Evolutionary conservation across 176 grass and related monocot species (phyloP).

Genomic region (Rhynchospora breviuscula): DNA sequence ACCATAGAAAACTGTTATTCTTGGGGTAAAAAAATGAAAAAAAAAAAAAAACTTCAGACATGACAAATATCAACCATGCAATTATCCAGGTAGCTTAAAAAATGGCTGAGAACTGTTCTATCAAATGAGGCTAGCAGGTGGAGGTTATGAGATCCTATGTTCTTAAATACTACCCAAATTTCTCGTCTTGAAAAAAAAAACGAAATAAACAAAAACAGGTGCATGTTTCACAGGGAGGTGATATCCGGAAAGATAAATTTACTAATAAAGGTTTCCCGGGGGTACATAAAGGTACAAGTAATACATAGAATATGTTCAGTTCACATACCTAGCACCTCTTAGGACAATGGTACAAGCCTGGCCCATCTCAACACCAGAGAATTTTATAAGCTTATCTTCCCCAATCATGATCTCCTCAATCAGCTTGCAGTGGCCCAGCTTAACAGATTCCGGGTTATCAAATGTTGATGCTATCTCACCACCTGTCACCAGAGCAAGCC

Average conservation of each 20-base stretch:
- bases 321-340: constrained; percentile 70
- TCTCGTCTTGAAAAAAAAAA: neutral
- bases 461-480: constrained; percentile 97
- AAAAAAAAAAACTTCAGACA: neutral
- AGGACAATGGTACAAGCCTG: constrained; percentile 96
- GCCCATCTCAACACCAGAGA: constrained; percentile 78
- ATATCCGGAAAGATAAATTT: too few species aligned
- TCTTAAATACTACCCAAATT: neutral
- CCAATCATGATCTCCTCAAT: constrained; percentile 99
- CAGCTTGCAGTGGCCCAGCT: constrained; percentile 87
- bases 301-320: neutral
- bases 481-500: constrained; percentile 79
- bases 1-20: neutral
- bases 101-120: neutral
- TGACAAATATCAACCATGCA: neutral
- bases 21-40: too few species aligned
- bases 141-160: neutral
- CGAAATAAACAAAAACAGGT: neutral
- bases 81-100: neutral
- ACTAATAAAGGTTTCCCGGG: too few species aligned
- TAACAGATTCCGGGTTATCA: constrained; percentile 90
- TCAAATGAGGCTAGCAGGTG: neutral
- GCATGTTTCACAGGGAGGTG: neutral
- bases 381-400: constrained; percentile 83
- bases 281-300: neutral